Evolutionary conservation across 2,329 filamentous ascomycete genomes (phyloP).

Genomic region (Penicillium sp.): DNA sequence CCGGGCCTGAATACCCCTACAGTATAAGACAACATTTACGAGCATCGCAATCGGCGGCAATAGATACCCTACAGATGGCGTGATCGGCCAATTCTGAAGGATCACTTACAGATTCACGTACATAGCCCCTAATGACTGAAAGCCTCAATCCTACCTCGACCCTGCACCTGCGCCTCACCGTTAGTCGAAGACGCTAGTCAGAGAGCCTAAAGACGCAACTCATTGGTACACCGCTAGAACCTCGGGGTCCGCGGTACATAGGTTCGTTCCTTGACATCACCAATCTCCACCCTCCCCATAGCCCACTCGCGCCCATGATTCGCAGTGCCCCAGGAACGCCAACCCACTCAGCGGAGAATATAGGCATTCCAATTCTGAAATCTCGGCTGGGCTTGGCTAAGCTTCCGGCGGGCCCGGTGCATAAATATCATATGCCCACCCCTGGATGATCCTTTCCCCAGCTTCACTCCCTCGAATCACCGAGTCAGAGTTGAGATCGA

Average conservation of each 20-base stretch:
- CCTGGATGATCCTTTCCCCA: neutral
- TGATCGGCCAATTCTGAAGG: no score
- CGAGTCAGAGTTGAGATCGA: neutral
- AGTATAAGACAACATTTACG: no score
- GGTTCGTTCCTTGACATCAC: slow-evolving; percentile 12
- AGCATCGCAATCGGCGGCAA: neutral
- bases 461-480: neutral
- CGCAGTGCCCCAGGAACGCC: slow-evolving; percentile 6
- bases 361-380: neutral
- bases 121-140: neutral
- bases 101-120: no score
- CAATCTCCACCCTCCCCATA: slow-evolving; percentile 10
- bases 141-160: neutral
- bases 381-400: slow-evolving; percentile 10
- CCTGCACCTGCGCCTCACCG: neutral
- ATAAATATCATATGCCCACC: slow-evolving; percentile 14
- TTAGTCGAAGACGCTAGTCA: neutral
- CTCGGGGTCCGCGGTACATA: neutral
- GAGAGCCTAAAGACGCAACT: neutral
- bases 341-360: neutral
- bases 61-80: neutral
- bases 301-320: slow-evolving; percentile 15
- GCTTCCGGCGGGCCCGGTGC: slow-evolving; percentile 21
- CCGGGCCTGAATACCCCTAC: no score
- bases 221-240: neutral